Base-by-base conservation (phyloP, 306 rosid genomes). In the Lagenaria siceraria region DNA sequence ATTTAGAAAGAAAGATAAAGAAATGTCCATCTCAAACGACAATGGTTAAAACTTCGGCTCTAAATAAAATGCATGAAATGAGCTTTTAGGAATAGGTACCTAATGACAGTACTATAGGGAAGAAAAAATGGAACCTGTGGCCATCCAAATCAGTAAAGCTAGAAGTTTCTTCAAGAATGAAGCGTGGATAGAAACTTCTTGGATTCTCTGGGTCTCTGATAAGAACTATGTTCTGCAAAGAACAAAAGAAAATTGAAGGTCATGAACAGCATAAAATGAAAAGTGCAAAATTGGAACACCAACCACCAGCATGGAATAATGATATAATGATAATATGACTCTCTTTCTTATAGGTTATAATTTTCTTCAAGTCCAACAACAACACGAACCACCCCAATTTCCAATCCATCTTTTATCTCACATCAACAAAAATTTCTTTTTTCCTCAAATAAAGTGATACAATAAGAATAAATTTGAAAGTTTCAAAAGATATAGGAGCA, bases 101-200 rank as follows among this genome's bases (percentile, higher is more conserved):
- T 21, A 21, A 11, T 43, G 12, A 11, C 6, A 38, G 42, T 36
- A 63, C 75, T 38, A 38, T 9, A 6, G 42, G 42, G 5, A 38
- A 38, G 42, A 38, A 38, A 29, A 29, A 29, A 29, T 29, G 33
- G 3, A 82, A 94, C 98, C 95, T 90, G 73, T 89, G 87, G 80
- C 89, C 98, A 80, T 94, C 97, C 89, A 94, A 88, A 82, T 88
- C 95, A 54, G 79, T 83, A 85, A 92, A 92, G 86, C 86, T 89
- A 52, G 93, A 83, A 78, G 95, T 92, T 59, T 92, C 96, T 85
- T 94, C 98, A 29, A 94, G 80, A 90, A 92, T 92, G 88, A 94
- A 94, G 56, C 98, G 98, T 77, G 98, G 98, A 81, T 89, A 92
- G 80, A 94, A 94, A 70, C 83, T 87, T 78, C 78, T 86, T 79